phyloP scores from a whole-genome alignment of 2,329 filamentous ascomycete species.

The Fusarium sarcochroum region DNA sequence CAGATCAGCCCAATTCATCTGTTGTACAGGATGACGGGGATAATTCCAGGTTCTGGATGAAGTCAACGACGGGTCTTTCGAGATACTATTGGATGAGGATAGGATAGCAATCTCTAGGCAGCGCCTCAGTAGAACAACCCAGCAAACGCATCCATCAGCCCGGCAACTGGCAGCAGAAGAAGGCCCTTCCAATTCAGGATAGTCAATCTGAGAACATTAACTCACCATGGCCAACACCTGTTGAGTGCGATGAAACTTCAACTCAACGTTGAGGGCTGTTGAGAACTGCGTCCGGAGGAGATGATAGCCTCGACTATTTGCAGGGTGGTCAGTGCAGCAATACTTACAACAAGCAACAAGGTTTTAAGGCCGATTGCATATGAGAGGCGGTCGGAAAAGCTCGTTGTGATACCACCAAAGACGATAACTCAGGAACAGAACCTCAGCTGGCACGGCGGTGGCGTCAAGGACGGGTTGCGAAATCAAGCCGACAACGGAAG shows the following conservation, averaged over 20 bases:
- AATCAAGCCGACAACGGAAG: background rate
- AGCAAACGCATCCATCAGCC: background rate
- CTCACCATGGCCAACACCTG: too few species aligned
- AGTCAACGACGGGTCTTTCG: background rate
- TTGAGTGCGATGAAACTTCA: background rate
- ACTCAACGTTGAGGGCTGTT: slow-evolving; percentile 1
- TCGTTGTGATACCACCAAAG: slow-evolving; percentile 11
- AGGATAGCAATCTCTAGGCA: background rate
- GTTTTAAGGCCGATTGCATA: slow-evolving; percentile 9
- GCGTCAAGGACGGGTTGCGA: background rate
- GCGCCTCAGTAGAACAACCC: background rate
- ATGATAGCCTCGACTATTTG: background rate
- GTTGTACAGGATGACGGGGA: slow-evolving; percentile 42
- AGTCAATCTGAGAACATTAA: too few species aligned
- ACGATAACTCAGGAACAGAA: slow-evolving; percentile 25
- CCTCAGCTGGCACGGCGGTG: background rate
- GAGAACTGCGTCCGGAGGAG: background rate
- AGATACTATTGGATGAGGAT: background rate
- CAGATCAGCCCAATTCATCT: slow-evolving; percentile 19
- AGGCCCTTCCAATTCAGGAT: too few species aligned
- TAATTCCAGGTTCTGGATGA: slow-evolving; percentile 13
- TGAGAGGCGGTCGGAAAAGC: slow-evolving; percentile 10
- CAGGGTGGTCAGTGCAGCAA: background rate
- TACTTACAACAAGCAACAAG: background rate
- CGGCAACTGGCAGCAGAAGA: background rate